These are phyloP conservation scores for Phaeosphaeria sp. DNA, from an alignment of 2,329 filamentous ascomycete species.

Conservation along the genomic window DNA sequence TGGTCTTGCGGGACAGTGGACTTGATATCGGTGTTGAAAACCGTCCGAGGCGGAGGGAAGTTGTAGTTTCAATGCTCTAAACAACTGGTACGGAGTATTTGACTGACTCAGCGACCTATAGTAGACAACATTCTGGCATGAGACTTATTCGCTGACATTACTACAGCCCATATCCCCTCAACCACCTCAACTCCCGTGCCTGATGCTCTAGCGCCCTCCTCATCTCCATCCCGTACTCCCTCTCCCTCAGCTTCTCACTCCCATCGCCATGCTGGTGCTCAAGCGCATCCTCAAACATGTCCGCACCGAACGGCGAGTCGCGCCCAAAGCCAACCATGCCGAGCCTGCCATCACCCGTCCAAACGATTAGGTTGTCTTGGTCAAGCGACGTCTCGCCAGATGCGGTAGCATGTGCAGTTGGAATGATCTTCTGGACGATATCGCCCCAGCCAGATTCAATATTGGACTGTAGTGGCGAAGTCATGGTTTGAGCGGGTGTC, in stretches of 20 bases:
- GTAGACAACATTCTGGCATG: too few relatives aligned
- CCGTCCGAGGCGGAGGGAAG: too few relatives aligned
- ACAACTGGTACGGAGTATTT: too few relatives aligned
- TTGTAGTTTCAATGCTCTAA: too few relatives aligned
- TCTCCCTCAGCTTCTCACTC: constrained; percentile 60
- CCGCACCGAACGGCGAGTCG: constrained; percentile 30
- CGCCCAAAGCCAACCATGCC: constrained; percentile 67
- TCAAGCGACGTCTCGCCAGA: constrained; percentile 35
- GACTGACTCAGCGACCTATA: too few relatives aligned
- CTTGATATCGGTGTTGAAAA: too few relatives aligned
- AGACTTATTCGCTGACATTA: too few relatives aligned
- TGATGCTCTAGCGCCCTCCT: constrained; percentile 75
- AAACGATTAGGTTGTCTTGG: constrained; percentile 75
- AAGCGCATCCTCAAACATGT: constrained; percentile 42
- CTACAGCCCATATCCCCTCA: constrained; percentile 68
- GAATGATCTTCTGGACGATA: constrained; percentile 80
- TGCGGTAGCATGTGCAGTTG: constrained; percentile 34
- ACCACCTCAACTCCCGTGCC: constrained; percentile 78
- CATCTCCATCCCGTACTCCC: constrained; percentile 73
- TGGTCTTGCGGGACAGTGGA: too few relatives aligned
- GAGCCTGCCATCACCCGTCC: constrained; percentile 82
- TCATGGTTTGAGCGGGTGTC: background rate
- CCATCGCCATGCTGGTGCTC: constrained; percentile 51
- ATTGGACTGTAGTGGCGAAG: constrained; percentile 4
- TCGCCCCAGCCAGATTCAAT: constrained; percentile 60